These are phyloP conservation scores for Mangifera indica DNA, from an alignment of 345 rosid species.

Conservation along the genomic window DNA sequence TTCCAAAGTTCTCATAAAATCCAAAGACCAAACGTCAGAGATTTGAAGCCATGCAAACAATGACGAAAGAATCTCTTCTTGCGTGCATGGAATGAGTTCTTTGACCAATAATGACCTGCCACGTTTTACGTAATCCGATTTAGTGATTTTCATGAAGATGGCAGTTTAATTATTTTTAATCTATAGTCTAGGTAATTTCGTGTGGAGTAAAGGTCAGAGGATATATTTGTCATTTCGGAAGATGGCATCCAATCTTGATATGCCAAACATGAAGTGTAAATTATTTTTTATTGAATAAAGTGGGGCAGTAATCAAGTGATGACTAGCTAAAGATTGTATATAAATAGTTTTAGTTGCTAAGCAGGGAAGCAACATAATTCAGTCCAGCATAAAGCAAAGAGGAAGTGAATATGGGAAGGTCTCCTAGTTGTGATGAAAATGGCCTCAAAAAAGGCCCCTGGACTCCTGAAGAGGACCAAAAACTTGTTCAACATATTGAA, in stretches of 20 bases:
- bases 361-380: slow-evolving; percentile 17
- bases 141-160: not conserved
- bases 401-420: slow-evolving; percentile 41
- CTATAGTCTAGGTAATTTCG: too few relatives aligned
- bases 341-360: slow-evolving; percentile 27
- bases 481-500: slow-evolving; percentile 47
- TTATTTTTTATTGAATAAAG: slow-evolving; percentile 3
- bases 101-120: slow-evolving; percentile 29
- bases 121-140: slow-evolving; percentile 22
- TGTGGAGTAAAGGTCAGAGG: too few relatives aligned
- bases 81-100: slow-evolving; percentile 41
- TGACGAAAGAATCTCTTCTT: slow-evolving; percentile 25
- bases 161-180: too few relatives aligned
- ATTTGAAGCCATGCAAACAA: slow-evolving; percentile 40
- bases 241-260: slow-evolving; percentile 27
- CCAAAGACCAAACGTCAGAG: slow-evolving; percentile 17
- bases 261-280: slow-evolving; percentile 21
- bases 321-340: slow-evolving; percentile 15
- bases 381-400: not conserved
- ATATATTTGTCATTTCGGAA: too few relatives aligned
- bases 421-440: slow-evolving; percentile 56
- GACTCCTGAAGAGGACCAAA: slow-evolving; percentile 64
- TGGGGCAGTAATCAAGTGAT: slow-evolving; percentile 10
- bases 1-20: slow-evolving; percentile 18
- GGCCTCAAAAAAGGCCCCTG: slow-evolving; percentile 70